A percentile compares a stretch with the other conserved stretches of the same genome.
phyloP scores from a whole-genome alignment of 1,284 basidiomycete genomes.

The Boletus mariae region DNA sequence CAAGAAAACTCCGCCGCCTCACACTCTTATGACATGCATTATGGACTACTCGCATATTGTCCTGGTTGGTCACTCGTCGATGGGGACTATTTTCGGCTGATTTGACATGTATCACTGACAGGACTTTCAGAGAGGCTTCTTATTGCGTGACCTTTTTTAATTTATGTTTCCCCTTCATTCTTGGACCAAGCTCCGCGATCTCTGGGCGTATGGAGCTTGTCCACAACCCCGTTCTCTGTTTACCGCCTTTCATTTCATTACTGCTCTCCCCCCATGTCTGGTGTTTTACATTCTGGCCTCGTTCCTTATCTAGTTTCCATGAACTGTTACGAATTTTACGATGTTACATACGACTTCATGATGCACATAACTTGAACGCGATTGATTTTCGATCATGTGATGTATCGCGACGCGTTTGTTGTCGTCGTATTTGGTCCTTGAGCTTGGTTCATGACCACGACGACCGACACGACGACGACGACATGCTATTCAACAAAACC shows the following conservation, averaged over 20 bases:
- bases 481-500: slow-evolving; percentile 40
- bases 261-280: slow-evolving; percentile 13
- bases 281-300: not conserved
- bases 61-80: slow-evolving; percentile 21
- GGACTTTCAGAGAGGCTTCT: slow-evolving; percentile 23
- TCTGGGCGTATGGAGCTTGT: slow-evolving; percentile 4
- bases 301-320: slow-evolving; percentile 16
- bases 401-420: slow-evolving; percentile 16
- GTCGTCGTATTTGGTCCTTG: slow-evolving; percentile 15
- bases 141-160: slow-evolving; percentile 25
- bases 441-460: slow-evolving; percentile 7
- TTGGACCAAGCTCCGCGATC: not conserved
- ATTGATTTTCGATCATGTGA: slow-evolving; percentile 29
- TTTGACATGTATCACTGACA: slow-evolving; percentile 14
- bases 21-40: slow-evolving; percentile 30
- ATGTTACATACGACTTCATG: slow-evolving; percentile 28
- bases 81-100: slow-evolving; percentile 19
- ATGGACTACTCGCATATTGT: slow-evolving; percentile 30
- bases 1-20: slow-evolving; percentile 14
- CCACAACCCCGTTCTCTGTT: slow-evolving; percentile 2
- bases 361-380: slow-evolving; percentile 23
- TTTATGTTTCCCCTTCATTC: slow-evolving; percentile 19
- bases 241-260: slow-evolving; percentile 3
- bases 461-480: not conserved
- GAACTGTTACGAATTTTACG: slow-evolving; percentile 27